Evolutionary conservation across 768 basidiomycete species (phyloP).

Genomic region (Galerina sulciceps): DNA sequence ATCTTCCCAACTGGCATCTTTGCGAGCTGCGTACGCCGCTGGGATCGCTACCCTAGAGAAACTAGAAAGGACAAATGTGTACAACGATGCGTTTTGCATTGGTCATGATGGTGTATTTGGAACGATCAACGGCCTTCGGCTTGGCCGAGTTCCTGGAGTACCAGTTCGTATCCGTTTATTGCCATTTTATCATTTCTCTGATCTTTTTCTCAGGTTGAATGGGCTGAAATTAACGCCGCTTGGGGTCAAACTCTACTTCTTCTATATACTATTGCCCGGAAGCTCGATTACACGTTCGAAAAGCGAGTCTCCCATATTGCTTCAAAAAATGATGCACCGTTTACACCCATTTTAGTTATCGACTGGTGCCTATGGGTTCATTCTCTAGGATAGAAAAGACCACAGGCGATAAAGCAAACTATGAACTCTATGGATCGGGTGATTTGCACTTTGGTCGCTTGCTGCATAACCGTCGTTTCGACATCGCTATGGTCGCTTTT

Average conservation of each 20-base stretch:
- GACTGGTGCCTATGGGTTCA: conserved; percentile 91
- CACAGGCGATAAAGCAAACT: conserved; percentile 79
- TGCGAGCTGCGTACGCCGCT: conserved; percentile 78
- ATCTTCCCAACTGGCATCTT: conserved; percentile 66
- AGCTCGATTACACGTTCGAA: conserved; percentile 88
- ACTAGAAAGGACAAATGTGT: conserved; percentile 90
- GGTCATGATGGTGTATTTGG: conserved; percentile 95
- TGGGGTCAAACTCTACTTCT: conserved; percentile 97
- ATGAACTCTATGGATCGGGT: conserved; percentile 94
- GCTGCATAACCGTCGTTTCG: conserved; percentile 94
- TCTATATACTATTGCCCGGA: conserved; percentile 88
- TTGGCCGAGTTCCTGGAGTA: conserved; percentile 85
- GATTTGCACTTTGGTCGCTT: conserved; percentile 88
- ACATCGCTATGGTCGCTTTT: conserved; percentile 95
- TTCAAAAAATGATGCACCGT: background rate
- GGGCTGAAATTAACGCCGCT: conserved; percentile 98
- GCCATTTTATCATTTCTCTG: conserved; percentile 8
- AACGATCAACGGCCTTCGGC: conserved; percentile 94
- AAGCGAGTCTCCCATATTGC: conserved; percentile 52
- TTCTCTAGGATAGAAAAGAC: conserved; percentile 91
- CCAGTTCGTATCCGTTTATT: conserved; percentile 52
- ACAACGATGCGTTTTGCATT: conserved; percentile 95
- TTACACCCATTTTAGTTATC: conserved; percentile 60
- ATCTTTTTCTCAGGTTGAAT: conserved; percentile 72
- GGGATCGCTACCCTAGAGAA: conserved; percentile 81